These are phyloP conservation scores for Penicillium sumatraense DNA, from an alignment of 2,329 filamentous ascomycete species.

Conservation along the genomic window DNA sequence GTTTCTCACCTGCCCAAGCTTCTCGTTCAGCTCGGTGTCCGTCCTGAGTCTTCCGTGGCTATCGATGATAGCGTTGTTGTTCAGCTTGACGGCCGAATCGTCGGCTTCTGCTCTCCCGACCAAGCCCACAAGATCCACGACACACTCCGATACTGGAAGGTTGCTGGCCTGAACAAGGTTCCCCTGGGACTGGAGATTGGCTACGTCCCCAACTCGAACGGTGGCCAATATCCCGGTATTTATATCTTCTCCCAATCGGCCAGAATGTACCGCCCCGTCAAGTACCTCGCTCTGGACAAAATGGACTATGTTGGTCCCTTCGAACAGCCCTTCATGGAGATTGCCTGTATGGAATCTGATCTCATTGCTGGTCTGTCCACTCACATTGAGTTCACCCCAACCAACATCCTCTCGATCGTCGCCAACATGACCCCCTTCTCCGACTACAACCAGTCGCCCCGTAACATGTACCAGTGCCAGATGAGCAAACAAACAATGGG, in stretches of 20 bases:
- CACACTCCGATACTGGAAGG: constrained; percentile 92
- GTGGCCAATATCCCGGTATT: constrained; percentile 93
- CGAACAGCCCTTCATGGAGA: constrained; percentile 98
- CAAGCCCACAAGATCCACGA: constrained; percentile 82
- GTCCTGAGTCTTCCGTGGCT: constrained; percentile 74
- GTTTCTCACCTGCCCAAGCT: constrained; percentile 74
- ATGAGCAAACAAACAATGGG: constrained; percentile 99
- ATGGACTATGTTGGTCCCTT: constrained; percentile 89
- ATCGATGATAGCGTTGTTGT: constrained; percentile 84
- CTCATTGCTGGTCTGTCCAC: constrained; percentile 86
- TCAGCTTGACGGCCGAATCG: constrained; percentile 84
- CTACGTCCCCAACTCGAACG: constrained; percentile 82
- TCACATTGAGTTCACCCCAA: constrained; percentile 92
- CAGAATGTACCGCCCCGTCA: constrained; percentile 88
- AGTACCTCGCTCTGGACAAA: constrained; percentile 84
- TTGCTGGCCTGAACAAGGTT: constrained; percentile 79
- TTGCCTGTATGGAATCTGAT: constrained; percentile 87
- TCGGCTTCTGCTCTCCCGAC: constrained; percentile 87
- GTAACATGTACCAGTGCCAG: constrained; percentile 99
- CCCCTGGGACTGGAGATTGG: constrained; percentile 88
- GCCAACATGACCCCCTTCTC: constrained; percentile 99
- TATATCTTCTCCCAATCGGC: constrained; percentile 89
- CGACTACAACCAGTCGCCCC: constrained; percentile 95
- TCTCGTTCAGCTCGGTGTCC: constrained; percentile 78
- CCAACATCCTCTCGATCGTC: constrained; percentile 95